These are phyloP conservation scores for Periconia macrospinosa DNA, from an alignment of 2,329 filamentous ascomycete genomes.

Conservation along the genomic window DNA sequence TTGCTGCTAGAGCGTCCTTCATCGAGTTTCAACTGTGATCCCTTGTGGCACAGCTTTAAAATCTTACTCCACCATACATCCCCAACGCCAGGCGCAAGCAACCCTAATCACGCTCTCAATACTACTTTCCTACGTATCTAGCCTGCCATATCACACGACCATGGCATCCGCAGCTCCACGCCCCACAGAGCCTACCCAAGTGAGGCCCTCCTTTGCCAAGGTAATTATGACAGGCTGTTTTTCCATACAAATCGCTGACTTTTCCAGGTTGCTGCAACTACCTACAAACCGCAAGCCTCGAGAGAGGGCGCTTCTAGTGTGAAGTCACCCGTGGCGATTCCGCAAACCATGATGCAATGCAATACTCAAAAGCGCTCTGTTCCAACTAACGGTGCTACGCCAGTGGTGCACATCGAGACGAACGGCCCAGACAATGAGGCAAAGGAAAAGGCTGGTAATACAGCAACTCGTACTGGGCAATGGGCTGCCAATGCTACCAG, in stretches of 20 bases:
- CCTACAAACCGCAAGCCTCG: conserved; percentile 33
- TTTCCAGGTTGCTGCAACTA: conserved; percentile 45
- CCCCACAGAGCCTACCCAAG: conserved; percentile 33
- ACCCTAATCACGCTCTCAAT: not conserved
- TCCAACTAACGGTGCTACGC: conserved; percentile 18
- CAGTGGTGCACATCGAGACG: conserved; percentile 17
- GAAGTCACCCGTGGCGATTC: conserved; percentile 26
- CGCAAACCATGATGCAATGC: conserved; percentile 22
- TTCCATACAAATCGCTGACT: conserved; percentile 13
- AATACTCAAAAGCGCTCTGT: conserved; percentile 23
- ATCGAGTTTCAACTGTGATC: not conserved
- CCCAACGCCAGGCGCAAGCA: not conserved
- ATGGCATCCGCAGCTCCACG: conserved; percentile 39
- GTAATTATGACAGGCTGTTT: conserved; percentile 47
- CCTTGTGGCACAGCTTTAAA: not conserved
- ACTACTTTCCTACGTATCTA: conserved; percentile 3
- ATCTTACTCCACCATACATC: not conserved
- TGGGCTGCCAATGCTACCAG: conserved; percentile 22
- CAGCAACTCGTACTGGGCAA: conserved; percentile 23
- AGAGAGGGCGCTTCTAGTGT: conserved; percentile 28
- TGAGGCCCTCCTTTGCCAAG: conserved; percentile 75
- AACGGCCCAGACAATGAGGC: conserved; percentile 13
- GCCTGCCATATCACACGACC: conserved; percentile 3
- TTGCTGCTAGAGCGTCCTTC: not conserved
- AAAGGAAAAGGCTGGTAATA: conserved; percentile 26